These are phyloP conservation scores for Knufia fluminis DNA, from an alignment of 2,329 filamentous ascomycete genomes.

Conservation along the genomic window DNA sequence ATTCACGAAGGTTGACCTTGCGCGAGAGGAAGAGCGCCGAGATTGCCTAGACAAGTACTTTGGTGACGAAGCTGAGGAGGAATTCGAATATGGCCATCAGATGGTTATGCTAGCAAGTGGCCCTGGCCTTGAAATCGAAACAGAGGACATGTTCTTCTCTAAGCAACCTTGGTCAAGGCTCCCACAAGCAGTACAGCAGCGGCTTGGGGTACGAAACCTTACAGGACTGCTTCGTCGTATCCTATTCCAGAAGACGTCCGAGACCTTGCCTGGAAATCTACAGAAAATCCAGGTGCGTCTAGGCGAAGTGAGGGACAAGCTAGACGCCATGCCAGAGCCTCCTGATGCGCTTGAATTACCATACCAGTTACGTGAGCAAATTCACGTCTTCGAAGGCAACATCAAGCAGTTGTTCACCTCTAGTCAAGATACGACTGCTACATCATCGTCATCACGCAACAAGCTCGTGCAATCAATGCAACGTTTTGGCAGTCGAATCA, in stretches of 20 bases:
- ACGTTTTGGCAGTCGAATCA: neutral
- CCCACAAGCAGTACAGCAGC: neutral
- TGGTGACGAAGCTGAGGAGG: constrained; percentile 35
- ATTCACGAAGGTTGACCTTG: constrained; percentile 73
- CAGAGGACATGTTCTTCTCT: constrained; percentile 4
- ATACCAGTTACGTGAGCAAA: neutral
- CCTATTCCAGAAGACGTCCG: constrained; percentile 5
- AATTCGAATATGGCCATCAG: constrained; percentile 6
- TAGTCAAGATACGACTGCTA: neutral
- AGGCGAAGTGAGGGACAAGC: neutral
- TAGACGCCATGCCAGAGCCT: constrained; percentile 2
- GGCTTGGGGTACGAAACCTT: constrained; percentile 1
- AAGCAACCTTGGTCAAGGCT: neutral
- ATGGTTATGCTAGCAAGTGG: constrained; percentile 7
- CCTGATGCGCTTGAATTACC: constrained; percentile 4
- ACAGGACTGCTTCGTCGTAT: neutral
- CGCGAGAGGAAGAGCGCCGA: constrained; percentile 45
- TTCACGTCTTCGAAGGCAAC: neutral
- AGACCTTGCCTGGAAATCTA: constrained; percentile 4
- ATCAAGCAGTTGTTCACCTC: constrained; percentile 2
- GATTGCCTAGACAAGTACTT: constrained; percentile 58
- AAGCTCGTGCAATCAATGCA: constrained; percentile 1
- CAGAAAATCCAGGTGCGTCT: constrained; percentile 1
- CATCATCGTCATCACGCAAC: neutral
- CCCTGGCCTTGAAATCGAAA: neutral